Conservation (phyloP, 2,329 filamentous ascomycete species). For the Pseudogymnoascus sp. region DNA sequence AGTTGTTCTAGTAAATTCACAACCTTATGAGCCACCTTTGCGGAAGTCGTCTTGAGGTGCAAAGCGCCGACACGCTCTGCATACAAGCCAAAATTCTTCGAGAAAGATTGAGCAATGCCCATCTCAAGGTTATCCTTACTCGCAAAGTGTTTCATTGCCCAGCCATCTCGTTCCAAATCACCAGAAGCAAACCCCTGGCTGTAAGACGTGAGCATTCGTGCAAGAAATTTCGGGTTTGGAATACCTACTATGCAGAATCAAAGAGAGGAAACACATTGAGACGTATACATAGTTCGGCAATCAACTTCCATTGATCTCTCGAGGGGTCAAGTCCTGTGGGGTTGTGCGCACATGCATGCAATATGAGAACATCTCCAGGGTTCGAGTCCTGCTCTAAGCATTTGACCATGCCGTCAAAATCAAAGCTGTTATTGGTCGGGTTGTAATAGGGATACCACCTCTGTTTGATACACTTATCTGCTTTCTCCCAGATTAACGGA, state of each 20-base stretch:
- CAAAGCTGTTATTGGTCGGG: constrained; percentile 19
- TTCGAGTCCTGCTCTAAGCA: constrained; percentile 23
- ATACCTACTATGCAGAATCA: constrained; percentile 25
- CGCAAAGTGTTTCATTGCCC: constrained; percentile 26
- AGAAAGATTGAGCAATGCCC: constrained; percentile 50
- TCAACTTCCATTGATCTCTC: constrained; percentile 26
- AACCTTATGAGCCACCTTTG: constrained; percentile 23
- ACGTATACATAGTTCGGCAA: constrained; percentile 20
- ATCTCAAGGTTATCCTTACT: constrained; percentile 37
- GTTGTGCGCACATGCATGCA: constrained; percentile 37
- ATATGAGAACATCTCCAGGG: constrained; percentile 24
- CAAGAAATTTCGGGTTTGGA: constrained; percentile 8
- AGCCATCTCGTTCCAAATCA: constrained; percentile 25
- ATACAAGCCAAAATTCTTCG: constrained; percentile 48
- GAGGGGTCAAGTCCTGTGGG: constrained; percentile 35
- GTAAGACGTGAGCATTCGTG: neutral
- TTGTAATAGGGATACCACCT: constrained; percentile 30
- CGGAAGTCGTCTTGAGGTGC: constrained; percentile 9
- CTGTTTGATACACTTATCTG: constrained; percentile 27
- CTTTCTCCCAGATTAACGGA: constrained; percentile 27
- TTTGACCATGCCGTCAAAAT: constrained; percentile 27
- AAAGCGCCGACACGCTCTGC: constrained; percentile 30
- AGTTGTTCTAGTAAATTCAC: constrained; percentile 28
- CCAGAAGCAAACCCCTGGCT: constrained; percentile 26
- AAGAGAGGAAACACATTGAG: constrained; percentile 26